Percentiles rank a stretch among this genome's conserved stretches.
phyloP scores from a whole-genome alignment of 495 filamentous ascomycete species.

The Chaetomium cochliodes region DNA sequence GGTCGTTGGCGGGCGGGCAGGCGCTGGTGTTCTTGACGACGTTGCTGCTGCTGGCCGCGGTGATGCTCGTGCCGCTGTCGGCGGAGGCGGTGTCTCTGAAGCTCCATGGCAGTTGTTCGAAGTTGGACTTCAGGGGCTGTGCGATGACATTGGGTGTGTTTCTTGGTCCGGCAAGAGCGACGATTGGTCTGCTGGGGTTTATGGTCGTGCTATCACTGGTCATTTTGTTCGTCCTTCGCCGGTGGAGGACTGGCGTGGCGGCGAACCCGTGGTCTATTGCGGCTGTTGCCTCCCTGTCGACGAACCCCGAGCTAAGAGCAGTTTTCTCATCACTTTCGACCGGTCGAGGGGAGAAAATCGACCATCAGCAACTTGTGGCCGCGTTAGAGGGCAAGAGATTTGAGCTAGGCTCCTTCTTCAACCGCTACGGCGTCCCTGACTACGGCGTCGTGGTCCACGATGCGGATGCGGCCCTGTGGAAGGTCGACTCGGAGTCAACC shows the following conservation, averaged over 20 bases:
- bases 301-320: neutral
- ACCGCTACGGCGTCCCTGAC: neutral
- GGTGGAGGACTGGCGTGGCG: neutral
- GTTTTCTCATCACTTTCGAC: neutral
- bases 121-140: slow-evolving; percentile 1
- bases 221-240: neutral
- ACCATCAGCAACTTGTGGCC: neutral
- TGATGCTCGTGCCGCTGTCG: neutral
- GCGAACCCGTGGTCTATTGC: neutral
- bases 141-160: slow-evolving; percentile 3
- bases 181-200: neutral
- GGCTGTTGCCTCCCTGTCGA: neutral
- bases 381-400: neutral
- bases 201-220: neutral
- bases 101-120: neutral
- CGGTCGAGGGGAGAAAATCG: neutral
- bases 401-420: neutral
- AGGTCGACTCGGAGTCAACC: neutral
- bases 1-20: neutral
- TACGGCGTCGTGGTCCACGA: neutral
- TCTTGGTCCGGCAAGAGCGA: neutral
- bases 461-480: neutral
- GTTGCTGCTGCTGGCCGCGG: neutral
- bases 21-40: neutral
- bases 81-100: neutral